Base-by-base conservation (phyloP, 148 eudicot genomes). In the Rhododendron kiyosumense region DNA sequence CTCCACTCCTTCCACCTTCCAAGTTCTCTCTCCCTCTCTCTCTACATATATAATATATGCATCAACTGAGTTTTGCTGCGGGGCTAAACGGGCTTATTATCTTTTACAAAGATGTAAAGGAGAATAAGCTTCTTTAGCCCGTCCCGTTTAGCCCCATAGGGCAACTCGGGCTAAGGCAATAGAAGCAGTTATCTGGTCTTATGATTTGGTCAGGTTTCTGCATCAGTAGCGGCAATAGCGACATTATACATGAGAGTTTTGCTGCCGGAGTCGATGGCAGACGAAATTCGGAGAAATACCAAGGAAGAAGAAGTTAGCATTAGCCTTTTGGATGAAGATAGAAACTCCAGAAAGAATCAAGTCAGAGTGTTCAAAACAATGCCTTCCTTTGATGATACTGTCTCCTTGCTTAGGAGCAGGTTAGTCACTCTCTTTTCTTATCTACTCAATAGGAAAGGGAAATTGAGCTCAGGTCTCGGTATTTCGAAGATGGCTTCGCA, bases 381-480 rank as follows among this genome's bases (percentile, higher is more conserved):
- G 81, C 88, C 90, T 75, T 89, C 93, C 76, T 74, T 90, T 7
- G 52, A 73, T 41, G 93, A 92, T 79, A 81, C 89, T 63, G 8
- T 91, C 82, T 88, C 88, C 67, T 71, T 92, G 88, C 85, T 92
- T 12, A 91, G 84, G 79, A 85, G 86, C 89, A 92, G 94, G 94
- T 91, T 71, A 38, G 83, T 73, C 41, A 8, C 54, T 46, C 32
- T 78, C 63, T 14, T 18, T n/a, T 74, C 10, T 45, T 20, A 2
- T 34, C 5, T 81, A 2, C 6, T 36, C 20, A 10, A 4, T 12
- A 13, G 54, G 15, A 49, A 49, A 26, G 30, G 52, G 18, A n/a
- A 26, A 24, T 79, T 26, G 59, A 46, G 20, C 49, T 46, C 49
- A 46, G 38, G 43, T 5, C 45, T 32, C 17, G 20, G 26, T 59